Percentiles rank a stretch among this genome's conserved stretches.
Evolutionary conservation across 768 basidiomycete genomes (phyloP).

Genomic region (Cyclocybe cylindracea): DNA sequence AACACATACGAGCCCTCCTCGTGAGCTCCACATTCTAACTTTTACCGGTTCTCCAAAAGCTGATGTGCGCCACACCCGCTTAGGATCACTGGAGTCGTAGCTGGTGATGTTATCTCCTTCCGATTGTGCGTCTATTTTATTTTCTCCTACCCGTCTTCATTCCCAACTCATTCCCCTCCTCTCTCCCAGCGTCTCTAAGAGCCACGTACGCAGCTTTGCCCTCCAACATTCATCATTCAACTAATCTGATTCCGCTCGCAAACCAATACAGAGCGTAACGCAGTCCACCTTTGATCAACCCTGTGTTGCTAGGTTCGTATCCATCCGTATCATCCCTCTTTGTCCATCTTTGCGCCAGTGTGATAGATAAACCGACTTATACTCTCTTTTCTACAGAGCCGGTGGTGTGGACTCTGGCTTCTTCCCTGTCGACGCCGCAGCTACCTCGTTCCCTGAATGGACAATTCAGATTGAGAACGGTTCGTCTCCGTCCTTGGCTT

Average conservation of each 20-base stretch:
- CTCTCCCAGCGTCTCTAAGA: conserved; percentile 33
- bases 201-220: conserved; percentile 30
- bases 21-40: conserved; percentile 14
- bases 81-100: conserved; percentile 32
- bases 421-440: conserved; percentile 35
- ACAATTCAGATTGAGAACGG: conserved; percentile 34
- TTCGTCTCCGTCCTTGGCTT: conserved; percentile 4
- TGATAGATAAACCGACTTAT: not conserved
- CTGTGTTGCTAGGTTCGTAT: conserved; percentile 30
- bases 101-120: conserved; percentile 46
- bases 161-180: not conserved
- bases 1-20: conserved; percentile 27
- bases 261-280: conserved; percentile 33
- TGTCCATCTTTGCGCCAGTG: not conserved
- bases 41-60: not conserved
- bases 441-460: conserved; percentile 37
- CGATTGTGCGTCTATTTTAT: conserved; percentile 33
- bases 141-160: not conserved
- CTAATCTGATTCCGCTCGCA: not conserved
- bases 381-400: conserved; percentile 11
- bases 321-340: not conserved
- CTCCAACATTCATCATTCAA: not conserved
- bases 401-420: conserved; percentile 48
- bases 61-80: not conserved
- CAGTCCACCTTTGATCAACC: conserved; percentile 41